Percentiles rank a stretch among this genome's conserved stretches.
Evolutionary conservation across 2,329 filamentous ascomycete genomes (phyloP).

Genomic region (Xylaria sp.): DNA sequence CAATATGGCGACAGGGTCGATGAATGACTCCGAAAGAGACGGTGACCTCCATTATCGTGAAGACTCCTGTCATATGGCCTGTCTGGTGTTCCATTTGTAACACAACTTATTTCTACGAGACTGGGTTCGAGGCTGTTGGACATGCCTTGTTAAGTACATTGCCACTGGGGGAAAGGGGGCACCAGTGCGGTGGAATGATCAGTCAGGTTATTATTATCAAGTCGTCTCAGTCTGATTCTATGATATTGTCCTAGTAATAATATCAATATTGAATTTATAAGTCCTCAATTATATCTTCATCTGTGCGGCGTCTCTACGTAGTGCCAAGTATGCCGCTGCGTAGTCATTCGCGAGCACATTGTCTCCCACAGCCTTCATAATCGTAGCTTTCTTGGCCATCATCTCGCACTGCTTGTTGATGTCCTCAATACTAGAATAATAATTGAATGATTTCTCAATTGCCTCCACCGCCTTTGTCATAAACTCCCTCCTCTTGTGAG

Average conservation of each 20-base stretch:
- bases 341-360: conserved; percentile 65
- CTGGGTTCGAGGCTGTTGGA: too few relatives aligned
- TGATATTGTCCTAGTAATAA: too few relatives aligned
- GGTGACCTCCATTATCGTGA: too few relatives aligned
- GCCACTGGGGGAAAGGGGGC: too few relatives aligned
- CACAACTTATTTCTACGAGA: too few relatives aligned
- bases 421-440: conserved; percentile 70
- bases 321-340: conserved; percentile 64
- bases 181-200: too few relatives aligned
- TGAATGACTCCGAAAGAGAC: too few relatives aligned
- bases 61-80: too few relatives aligned
- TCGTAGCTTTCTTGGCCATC: conserved; percentile 78
- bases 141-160: too few relatives aligned
- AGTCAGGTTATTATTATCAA: background rate
- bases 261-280: background rate
- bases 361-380: conserved; percentile 73
- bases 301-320: conserved; percentile 49
- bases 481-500: conserved; percentile 55
- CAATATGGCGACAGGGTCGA: too few relatives aligned
- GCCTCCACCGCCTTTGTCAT: conserved; percentile 62
- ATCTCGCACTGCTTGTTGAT: conserved; percentile 73
- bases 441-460: conserved; percentile 63
- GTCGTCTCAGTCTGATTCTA: too few relatives aligned
- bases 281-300: conserved; percentile 24
- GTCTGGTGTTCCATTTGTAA: too few relatives aligned